Evolutionary conservation across 2,329 filamentous ascomycete species (phyloP), one percentile per base, ranked within the genome.

Genomic region (Mollisia scopiformis): DNA sequence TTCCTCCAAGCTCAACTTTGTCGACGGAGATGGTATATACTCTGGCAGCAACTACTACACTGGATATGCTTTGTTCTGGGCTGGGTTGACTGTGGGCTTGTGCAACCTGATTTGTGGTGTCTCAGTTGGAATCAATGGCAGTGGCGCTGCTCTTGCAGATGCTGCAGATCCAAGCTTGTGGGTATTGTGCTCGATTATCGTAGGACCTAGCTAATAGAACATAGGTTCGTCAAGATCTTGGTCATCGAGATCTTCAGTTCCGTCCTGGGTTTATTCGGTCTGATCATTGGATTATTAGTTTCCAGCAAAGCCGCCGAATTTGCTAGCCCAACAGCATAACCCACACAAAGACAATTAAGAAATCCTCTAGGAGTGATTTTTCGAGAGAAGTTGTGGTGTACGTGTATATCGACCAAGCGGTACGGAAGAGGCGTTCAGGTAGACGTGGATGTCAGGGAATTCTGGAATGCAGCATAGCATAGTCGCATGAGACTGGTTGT

Each of bases 241-340:
- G 94, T 99, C 69, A 96, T 99, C 73, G 96, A 99, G 79, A 99
- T 99, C 76, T 99, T 99, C 83, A 97, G 93, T 75, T 98, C 94
- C 41, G 94, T 99, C 52, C 84, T 99, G 11, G 95, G 96, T 66
- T 87, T 99, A 3, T 99, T 99, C 73, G 96, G 95, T 61, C 84
- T 99, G 66, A 99, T 99, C 73, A 88, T 99, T 69, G 95, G 96
- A 49, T 84, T 99, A 58, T 83, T 99, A 67, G 85, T 98, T 55
- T 91, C 92, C 61, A 85, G 89, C 75, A 96, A 95, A 78, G 93
- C 95, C 27, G 75, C 80, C 25, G 91, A 93, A 65, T 96, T 97
- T 64, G 59, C 43, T 13, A 47, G 25, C 23, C 43, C 43, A 11
- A 27, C 21, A 21, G 43, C 21, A 47, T 47, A 28, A 27, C 23